Evolutionary conservation across 805 yeast genomes (phyloP).

Genomic region (Zygosaccharomyces rouxii): DNA sequence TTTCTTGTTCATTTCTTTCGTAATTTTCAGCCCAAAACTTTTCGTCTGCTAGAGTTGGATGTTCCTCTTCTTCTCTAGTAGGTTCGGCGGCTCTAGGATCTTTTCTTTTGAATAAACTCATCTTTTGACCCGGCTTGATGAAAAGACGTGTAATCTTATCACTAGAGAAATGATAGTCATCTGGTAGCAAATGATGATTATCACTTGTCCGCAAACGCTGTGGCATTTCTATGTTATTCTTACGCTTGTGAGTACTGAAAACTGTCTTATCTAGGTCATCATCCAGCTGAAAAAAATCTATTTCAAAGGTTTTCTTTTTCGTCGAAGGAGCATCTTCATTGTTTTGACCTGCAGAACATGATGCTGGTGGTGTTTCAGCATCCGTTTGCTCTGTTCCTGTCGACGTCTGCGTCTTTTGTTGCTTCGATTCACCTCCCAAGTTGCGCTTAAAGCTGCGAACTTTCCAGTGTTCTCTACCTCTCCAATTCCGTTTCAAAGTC

Average conservation of each 20-base stretch:
- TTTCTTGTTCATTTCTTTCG: slow-evolving; percentile 38
- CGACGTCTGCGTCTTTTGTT: background rate
- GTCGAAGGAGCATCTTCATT: slow-evolving; percentile 20
- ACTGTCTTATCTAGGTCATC: slow-evolving; percentile 39
- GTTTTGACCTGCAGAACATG: background rate
- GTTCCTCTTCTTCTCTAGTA: slow-evolving; percentile 17
- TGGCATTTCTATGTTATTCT: slow-evolving; percentile 40
- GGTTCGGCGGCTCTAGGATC: slow-evolving; percentile 7
- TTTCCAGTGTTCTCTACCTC: slow-evolving; percentile 93
- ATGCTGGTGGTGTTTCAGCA: slow-evolving; percentile 17
- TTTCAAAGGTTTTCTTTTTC: slow-evolving; percentile 36
- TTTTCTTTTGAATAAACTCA: slow-evolving; percentile 33
- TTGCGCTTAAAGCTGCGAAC: slow-evolving; percentile 53
- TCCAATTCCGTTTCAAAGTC: slow-evolving; percentile 66
- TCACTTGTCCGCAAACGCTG: slow-evolving; percentile 39
- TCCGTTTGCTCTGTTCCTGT: slow-evolving; percentile 35
- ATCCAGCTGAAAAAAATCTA: slow-evolving; percentile 43
- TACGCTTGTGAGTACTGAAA: slow-evolving; percentile 37
- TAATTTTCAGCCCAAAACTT: slow-evolving; percentile 69
- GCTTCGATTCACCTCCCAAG: slow-evolving; percentile 4
- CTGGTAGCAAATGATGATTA: slow-evolving; percentile 55
- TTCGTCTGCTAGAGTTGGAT: slow-evolving; percentile 50
- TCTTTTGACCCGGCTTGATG: slow-evolving; percentile 54
- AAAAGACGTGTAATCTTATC: slow-evolving; percentile 62
- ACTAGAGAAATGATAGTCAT: slow-evolving; percentile 69